phyloP scores from a whole-genome alignment of 108 stramenopile genomes.

The Cyclotella kingstonii region DNA sequence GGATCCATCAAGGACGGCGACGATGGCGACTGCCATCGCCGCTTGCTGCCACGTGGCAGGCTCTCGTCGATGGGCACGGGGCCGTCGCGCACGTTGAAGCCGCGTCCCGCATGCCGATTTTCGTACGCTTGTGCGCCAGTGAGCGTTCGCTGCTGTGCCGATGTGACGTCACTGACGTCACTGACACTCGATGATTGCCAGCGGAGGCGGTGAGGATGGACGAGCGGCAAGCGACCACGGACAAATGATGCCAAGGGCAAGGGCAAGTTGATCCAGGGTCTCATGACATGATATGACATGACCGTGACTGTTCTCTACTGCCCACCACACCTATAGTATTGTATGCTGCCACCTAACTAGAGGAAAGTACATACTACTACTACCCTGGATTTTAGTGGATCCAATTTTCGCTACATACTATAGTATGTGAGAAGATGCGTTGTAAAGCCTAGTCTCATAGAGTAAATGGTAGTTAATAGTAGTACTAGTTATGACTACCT shows the following conservation, averaged over 20 bases:
- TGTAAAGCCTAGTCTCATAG: too few species aligned
- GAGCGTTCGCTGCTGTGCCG: background rate
- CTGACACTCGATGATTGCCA: background rate
- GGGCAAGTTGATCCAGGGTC: background rate
- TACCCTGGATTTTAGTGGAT: too few species aligned
- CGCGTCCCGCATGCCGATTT: constrained; percentile 4
- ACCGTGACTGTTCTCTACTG: too few species aligned
- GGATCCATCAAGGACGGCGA: constrained; percentile 38
- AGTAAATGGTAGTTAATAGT: too few species aligned
- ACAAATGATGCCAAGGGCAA: too few species aligned
- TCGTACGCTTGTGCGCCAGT: constrained; percentile 26
- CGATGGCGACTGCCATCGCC: background rate
- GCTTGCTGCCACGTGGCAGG: background rate
- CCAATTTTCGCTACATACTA: too few species aligned
- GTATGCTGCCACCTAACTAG: too few species aligned
- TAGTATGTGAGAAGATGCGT: too few species aligned
- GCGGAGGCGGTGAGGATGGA: background rate
- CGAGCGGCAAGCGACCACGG: background rate
- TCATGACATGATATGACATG: too few species aligned
- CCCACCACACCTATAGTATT: too few species aligned
- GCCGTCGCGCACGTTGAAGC: constrained; percentile 33
- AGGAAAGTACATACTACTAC: too few species aligned
- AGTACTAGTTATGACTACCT: background rate
- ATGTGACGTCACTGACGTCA: background rate
- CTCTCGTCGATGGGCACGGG: constrained; percentile 30